These are phyloP conservation scores for Hansfordia pulvinata DNA, from an alignment of 2,329 filamentous ascomycete species.

Conservation along the genomic window DNA sequence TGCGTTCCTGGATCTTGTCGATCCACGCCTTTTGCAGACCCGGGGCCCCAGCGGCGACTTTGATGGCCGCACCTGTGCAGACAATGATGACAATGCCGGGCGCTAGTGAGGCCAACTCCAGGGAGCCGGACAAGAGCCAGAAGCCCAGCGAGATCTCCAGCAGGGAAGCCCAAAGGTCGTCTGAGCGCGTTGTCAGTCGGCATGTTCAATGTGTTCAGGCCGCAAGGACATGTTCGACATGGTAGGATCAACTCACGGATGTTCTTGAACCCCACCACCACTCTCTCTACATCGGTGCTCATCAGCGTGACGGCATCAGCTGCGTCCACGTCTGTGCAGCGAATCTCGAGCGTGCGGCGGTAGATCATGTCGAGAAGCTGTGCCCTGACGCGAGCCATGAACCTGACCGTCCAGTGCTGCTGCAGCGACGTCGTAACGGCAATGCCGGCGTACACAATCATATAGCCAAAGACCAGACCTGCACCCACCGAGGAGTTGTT, in stretches of 20 bases:
- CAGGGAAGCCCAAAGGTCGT: background rate
- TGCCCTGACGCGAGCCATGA: background rate
- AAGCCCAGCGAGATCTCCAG: background rate
- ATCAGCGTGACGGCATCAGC: background rate
- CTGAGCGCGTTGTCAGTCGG: background rate
- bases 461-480: background rate
- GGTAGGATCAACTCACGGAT: background rate
- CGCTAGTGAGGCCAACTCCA: too few species aligned
- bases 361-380: background rate
- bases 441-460: background rate
- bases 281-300: background rate
- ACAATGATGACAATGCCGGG: too few species aligned
- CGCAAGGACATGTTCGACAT: background rate
- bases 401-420: background rate
- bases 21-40: background rate
- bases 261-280: background rate
- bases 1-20: background rate
- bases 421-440: slow-evolving; percentile 1
- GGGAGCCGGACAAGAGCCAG: background rate
- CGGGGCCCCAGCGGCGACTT: background rate
- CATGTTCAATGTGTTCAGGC: background rate
- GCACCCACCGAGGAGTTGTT: slow-evolving; percentile 15
- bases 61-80: too few species aligned
- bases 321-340: background rate
- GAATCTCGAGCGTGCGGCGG: background rate